Base-by-base conservation (phyloP, 768 basidiomycete species). In the Boletus patriciae region DNA sequence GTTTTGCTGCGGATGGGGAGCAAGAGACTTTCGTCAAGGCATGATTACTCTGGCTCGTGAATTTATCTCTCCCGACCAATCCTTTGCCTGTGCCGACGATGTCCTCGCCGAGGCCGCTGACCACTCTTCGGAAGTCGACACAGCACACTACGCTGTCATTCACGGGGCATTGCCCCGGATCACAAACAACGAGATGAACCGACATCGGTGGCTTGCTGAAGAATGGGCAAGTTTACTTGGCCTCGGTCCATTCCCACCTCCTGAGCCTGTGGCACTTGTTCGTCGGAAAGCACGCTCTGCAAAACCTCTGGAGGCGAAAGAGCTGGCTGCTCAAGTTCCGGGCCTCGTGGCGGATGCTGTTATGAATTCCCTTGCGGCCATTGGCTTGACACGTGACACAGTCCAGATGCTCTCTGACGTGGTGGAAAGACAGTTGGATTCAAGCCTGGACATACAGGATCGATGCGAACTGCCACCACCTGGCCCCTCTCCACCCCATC, bases 1-100 rank as follows among this genome's bases (percentile, higher is more conserved):
- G 3, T 56, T 56, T 13, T 3, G 34, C 8, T 55, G 54, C 5
- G 33, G 2, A 8, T 55, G 47, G 54, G 55, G 49, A 8, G 49
- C 49, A 3, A 56, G 55, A 7, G 49, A 56, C 7, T 56, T 56
- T 6, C 49, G 43, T 2, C 55, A 56, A 33, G 55, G 55, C 8
- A 56, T 56, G 55, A 46, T 56, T 11, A 51, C 55, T 2, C 19
- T 56, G 4, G 55, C 16, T 1, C 49, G 16, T 7, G 36, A 56
- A 12, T 56, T 56, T 8, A 56, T 56, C 29, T 45, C 55, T 6
- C 49, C 55, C 0, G 10, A 51, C 9, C 19, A 56, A 6, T 33
- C 43, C 16, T 56, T 56, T 13, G 11, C 21, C 6, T 46, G 49
- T 12, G 29, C 36, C 0, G 55, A 56, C 25, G 55, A 56, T 0